Evolutionary conservation across 192 early-diverging fungal genomes (phyloP), one percentile per base, ranked within the genome.

Genomic region (Podochytrium sp.): DNA sequence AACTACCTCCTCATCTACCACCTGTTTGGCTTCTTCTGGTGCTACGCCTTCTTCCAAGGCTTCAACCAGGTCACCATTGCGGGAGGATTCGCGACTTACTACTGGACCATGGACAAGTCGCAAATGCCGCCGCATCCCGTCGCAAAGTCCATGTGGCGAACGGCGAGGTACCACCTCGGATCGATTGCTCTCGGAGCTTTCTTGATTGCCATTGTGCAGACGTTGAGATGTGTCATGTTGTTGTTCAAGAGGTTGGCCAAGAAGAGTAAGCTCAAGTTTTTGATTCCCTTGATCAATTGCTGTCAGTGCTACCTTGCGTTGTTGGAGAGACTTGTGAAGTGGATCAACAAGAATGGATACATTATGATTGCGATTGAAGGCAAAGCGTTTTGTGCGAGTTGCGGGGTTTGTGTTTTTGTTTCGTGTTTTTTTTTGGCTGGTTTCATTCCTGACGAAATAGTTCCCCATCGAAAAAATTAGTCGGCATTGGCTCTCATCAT

Each of bases 301-400:
- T 63, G 57, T 35, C 59, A 79, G 34, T 79, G 75, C 47, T 57
- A 75, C 16, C 34, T 89, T 2, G 73, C 77, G 43, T 85, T 81
- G 69, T 30, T 89, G 34, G 78, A 79, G 47, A 68, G 56, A 39
- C 30, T 89, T 30, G 53, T 89, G 7, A 84, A 82, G 74, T 87
- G 81, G 65, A 74, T 89, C 70, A 87, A 81, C 72, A 85, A 85
- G 74, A 83, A 89, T 74, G 85, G 84, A 0, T 89, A 89, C 73
- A 86, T 89, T 49, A 55, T 73, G 47, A 84, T 86, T 71, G 84
- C 82, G 23, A 75, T 89, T 35, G 76, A 75, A 53, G 87, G 87
- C 4, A 76, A 82, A 52, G 61, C 75, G 47, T 89, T 89, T 70
- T 89, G 81, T 74, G 79, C 59, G 30, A 79, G 81, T 12, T 80